These are phyloP conservation scores for Mitragyna speciosa DNA, from an alignment of 257 asterid species.

Conservation along the genomic window DNA sequence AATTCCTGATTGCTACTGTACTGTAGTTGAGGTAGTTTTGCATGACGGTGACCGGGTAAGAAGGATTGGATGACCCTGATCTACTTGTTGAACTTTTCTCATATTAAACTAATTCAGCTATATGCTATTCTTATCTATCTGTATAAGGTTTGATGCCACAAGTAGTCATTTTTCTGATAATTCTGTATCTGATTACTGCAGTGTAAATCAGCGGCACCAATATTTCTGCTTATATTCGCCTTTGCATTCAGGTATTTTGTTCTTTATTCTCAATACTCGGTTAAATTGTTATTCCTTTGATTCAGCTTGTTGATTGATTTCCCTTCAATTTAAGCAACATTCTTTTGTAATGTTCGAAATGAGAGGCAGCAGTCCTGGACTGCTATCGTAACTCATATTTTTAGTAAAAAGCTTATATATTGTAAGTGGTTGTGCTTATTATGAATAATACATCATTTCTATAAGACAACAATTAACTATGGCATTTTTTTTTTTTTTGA, in stretches of 20 bases:
- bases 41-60: not conserved
- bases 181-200: conserved; percentile 36
- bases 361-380: not conserved
- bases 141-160: not conserved
- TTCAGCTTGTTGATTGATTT: not conserved
- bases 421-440: not conserved
- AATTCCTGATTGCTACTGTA: not conserved
- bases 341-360: not conserved
- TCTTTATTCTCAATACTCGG: not conserved
- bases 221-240: conserved; percentile 95
- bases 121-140: not conserved
- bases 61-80: not conserved
- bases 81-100: conserved; percentile 4
- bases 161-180: not conserved
- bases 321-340: not conserved
- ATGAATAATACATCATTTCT: not conserved
- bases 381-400: not conserved
- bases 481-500: not conserved
- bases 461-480: not conserved
- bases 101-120: not conserved
- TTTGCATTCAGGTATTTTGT: conserved; percentile 85
- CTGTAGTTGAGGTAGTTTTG: not conserved
- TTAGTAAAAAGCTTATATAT: not conserved
- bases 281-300: not conserved
- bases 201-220: conserved; percentile 99